Percentiles rank a stretch among this genome's conserved stretches.
phyloP scores from a whole-genome alignment of 1,139 yeast species.

The Spencermartinsiella ligniputridi region DNA sequence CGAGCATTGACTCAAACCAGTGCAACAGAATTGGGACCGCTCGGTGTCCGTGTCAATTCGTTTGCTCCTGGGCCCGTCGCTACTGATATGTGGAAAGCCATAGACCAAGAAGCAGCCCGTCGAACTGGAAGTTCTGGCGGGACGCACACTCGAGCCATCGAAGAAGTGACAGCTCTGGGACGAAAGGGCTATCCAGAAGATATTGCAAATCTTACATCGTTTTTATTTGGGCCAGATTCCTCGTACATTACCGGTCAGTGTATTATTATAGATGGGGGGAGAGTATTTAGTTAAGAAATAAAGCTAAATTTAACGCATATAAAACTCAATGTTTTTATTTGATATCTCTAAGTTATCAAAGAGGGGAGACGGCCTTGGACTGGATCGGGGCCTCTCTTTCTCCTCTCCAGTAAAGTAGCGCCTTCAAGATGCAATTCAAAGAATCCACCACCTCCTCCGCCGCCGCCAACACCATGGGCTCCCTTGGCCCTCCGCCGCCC shows the following conservation, averaged over 20 bases:
- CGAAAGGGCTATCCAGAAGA: slow-evolving; percentile 39
- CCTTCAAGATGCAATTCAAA: slow-evolving; percentile 75
- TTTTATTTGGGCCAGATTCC: slow-evolving; percentile 78
- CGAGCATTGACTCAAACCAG: slow-evolving; percentile 19
- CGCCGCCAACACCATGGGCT: slow-evolving; percentile 2
- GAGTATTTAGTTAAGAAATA: neutral
- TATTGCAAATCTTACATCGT: slow-evolving; percentile 86
- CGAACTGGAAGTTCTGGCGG: slow-evolving; percentile 57
- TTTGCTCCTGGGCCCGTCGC: slow-evolving; percentile 23
- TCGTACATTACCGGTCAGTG: slow-evolving; percentile 72
- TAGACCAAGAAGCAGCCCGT: slow-evolving; percentile 63
- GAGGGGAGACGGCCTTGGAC: slow-evolving; percentile 2
- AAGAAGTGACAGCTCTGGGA: neutral
- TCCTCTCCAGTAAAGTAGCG: slow-evolving; percentile 73
- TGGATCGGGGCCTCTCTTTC: slow-evolving; percentile 14
- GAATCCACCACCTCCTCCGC: slow-evolving; percentile 28
- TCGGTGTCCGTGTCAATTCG: slow-evolving; percentile 19
- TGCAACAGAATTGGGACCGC: slow-evolving; percentile 18
- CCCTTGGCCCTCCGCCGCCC: slow-evolving; percentile 3
- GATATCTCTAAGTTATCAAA: slow-evolving; percentile 1
- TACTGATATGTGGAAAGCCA: slow-evolving; percentile 25
- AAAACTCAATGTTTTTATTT: neutral
- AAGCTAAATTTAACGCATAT: too few relatives aligned
- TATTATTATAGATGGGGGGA: slow-evolving; percentile 82
- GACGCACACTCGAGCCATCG: neutral